phyloP scores from a whole-genome alignment of 305 asterid species.

The Fraxinus sp. region DNA sequence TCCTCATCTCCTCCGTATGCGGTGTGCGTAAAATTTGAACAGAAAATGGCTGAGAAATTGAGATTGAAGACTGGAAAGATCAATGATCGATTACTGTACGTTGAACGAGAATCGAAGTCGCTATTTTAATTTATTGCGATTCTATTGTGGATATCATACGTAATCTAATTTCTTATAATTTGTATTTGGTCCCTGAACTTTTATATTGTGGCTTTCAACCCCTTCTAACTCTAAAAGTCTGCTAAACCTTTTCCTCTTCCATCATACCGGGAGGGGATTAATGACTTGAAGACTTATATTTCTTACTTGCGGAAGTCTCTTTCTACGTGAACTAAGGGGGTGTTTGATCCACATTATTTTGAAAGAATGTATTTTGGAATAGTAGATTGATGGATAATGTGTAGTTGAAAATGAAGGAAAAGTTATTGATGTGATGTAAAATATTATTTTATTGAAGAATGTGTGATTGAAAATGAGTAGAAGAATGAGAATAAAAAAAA shows the following conservation, averaged over 20 bases:
- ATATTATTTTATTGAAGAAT: no score
- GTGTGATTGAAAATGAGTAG: no score
- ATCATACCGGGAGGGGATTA: not conserved
- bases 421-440: no score
- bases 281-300: not conserved
- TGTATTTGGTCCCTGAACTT: not conserved
- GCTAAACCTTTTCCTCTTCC: not conserved
- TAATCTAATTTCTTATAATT: not conserved
- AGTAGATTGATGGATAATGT: no score
- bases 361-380: no score
- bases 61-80: not conserved
- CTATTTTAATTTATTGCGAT: not conserved
- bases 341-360: no score
- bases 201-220: not conserved
- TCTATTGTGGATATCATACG: not conserved
- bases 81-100: not conserved
- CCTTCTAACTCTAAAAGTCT: not conserved
- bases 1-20: conserved; percentile 36
- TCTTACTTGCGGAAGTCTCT: no score
- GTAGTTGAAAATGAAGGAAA: no score
- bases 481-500: no score
- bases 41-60: not conserved
- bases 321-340: no score
- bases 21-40: not conserved
- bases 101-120: not conserved